These are phyloP conservation scores for Hanseniaspora hatyaiensis DNA, from an alignment of 805 yeast species.

Conservation along the genomic window DNA sequence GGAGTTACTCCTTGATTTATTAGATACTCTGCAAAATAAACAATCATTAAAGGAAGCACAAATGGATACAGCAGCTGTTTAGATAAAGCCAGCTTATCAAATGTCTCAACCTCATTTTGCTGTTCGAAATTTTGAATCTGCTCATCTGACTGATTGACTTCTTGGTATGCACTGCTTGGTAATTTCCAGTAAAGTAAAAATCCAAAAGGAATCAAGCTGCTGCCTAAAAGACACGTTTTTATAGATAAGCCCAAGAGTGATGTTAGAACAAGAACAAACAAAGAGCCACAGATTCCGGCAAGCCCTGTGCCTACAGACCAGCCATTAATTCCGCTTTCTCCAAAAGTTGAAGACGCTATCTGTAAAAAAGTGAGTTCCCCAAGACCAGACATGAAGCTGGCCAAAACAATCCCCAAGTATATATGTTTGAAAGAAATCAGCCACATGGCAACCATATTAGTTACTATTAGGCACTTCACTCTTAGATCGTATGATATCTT, in stretches of 20 bases:
- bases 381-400: constrained; percentile 74
- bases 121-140: constrained; percentile 17
- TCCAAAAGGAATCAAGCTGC: constrained; percentile 45
- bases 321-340: constrained; percentile 54
- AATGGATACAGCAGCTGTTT: constrained; percentile 45
- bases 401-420: constrained; percentile 56
- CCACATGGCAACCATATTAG: constrained; percentile 68
- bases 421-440: constrained; percentile 54
- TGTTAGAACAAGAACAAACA: constrained; percentile 57
- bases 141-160: background rate
- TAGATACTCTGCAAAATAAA: constrained; percentile 73
- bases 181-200: constrained; percentile 34
- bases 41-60: constrained; percentile 75
- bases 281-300: constrained; percentile 82
- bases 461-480: constrained; percentile 40
- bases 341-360: constrained; percentile 61
- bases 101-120: constrained; percentile 28
- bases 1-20: constrained; percentile 91
- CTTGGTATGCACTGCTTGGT: background rate
- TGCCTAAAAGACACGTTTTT: constrained; percentile 43
- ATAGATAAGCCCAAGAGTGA: constrained; percentile 52
- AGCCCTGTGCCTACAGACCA: constrained; percentile 95
- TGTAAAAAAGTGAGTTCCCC: constrained; percentile 87
- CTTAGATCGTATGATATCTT: constrained; percentile 46
- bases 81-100: background rate